These are phyloP conservation scores for Chlamydomonas reinhardtii DNA, from an alignment of 163 green algal species.

Conservation along the genomic window DNA sequence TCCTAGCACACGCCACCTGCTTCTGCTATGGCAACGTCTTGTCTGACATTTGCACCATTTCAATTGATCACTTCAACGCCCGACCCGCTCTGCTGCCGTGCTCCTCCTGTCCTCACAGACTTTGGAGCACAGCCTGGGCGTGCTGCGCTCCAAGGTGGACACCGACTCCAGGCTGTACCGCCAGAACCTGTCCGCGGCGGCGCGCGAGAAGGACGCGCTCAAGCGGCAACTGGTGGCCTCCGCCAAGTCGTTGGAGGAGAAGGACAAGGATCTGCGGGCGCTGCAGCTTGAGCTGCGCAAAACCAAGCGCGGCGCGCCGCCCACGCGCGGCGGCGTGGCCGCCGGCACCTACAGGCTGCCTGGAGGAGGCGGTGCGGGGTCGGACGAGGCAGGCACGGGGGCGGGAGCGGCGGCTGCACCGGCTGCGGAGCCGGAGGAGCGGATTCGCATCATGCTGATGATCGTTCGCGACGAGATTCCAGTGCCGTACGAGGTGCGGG, in stretches of 20 bases:
- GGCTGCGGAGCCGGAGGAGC: constrained; percentile 16
- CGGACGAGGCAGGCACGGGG: neutral
- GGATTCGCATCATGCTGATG: constrained; percentile 35
- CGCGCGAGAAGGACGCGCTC: constrained; percentile 50
- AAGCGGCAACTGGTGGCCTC: constrained; percentile 46
- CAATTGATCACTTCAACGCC: too few relatives aligned
- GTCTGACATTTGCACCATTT: too few relatives aligned
- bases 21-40: too few relatives aligned
- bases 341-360: constrained; percentile 10
- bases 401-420: neutral
- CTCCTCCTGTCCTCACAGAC: constrained; percentile 29
- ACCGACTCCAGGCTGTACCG: constrained; percentile 45
- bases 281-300: constrained; percentile 17
- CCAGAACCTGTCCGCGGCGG: constrained; percentile 41
- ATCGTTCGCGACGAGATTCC: constrained; percentile 12
- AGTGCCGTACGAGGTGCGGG: neutral
- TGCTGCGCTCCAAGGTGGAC: constrained; percentile 47
- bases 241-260: constrained; percentile 19
- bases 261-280: constrained; percentile 39
- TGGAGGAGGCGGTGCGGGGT: neutral
- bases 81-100: too few relatives aligned
- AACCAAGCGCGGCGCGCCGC: neutral
- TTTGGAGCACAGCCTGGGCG: constrained; percentile 36
- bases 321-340: neutral
- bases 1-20: too few relatives aligned